Base-by-base conservation (phyloP, 208 protist species). In the Crithidia thermophila region DNA sequence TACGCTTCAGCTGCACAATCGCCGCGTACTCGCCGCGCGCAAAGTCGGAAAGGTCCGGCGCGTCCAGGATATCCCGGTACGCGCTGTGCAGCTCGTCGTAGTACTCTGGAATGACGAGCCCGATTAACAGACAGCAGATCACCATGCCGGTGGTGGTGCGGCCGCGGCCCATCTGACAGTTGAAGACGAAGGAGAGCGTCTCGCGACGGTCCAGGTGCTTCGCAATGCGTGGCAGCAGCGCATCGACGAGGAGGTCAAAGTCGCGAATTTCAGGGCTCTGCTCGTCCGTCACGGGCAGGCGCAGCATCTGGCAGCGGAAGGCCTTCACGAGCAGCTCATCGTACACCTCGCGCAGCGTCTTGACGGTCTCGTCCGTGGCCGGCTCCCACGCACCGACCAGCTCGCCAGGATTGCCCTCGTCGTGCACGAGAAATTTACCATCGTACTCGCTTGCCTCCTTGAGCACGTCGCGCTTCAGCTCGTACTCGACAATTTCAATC, bases 91-190 rank as follows among this genome's bases (percentile, higher is more conserved):
- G 79, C 69, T 93, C 85, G 55, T 90, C 77, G 75, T 92, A 95
- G 75, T 95, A 95, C 73, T 87, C 83, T 18, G 87, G 90, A 1
- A 86, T 91, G 6, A 91, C 87, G 6, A 88, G 75, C 11, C 90
- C 90, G 42, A 95, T 94, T 40, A 95, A 62, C 21, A 95, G 72
- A 56, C 85, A 92, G 76, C 90, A 95, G 18, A 95, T 69, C 50
- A 95, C 90, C 90, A 95, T 95, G 4, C 90, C 90, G 3, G 90
- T 95, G 42, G 90, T 95, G 21, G 90, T 95, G 56, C 90, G 90
- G 16, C 90, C 90, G 11, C 90, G 85, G 23, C 90, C 90, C 90
- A 95, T 95, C 70, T 95, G 90, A 53, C 90, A 95, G 66, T 95
- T 95, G 66, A 95, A 95, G 28, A 95, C 87, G 63, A 95, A 95